Evolutionary conservation across 352 stramenopile genomes (phyloP), one percentile per base, ranked within the genome.

Genomic region (Halophytophthora batemanensis): DNA sequence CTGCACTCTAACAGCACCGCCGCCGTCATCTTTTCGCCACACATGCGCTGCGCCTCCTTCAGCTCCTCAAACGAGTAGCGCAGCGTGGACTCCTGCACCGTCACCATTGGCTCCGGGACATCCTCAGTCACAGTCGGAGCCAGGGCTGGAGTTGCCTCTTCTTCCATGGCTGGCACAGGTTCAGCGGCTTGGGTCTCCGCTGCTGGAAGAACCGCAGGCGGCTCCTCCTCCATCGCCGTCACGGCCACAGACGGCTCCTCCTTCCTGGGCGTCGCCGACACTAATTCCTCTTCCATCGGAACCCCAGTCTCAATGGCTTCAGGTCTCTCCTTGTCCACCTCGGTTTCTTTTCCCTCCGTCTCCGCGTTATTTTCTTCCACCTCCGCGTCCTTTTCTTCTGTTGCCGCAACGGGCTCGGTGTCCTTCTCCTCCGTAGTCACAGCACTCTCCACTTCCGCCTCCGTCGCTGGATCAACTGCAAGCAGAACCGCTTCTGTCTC

Each of bases 1-100:
- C 64, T 68, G 48, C 75, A 84, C 50, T 84, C 74, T 4, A 57
- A 59, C 28, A 87, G 50, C 53, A 74, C 72, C 15, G 73, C 71
- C 3, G 54, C 39, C 39, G 67, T 66, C 40, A 83, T 82, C 59
- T 75, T 82, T 36, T 80, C 76, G 8, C 66, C 64, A 40, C 80
- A 91, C 38, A 74, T 61, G 23, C 71, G 66, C 66, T 89, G 80
- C 56, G 80, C 80, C 49, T 84, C 69, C 56, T 91, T 91, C 15
- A 91, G 80, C 59, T 91, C 80, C 43, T 74, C 38, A 51, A 87
- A 91, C 53, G 77, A 82, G 46, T 91, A 91, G 36, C 80, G 74
- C 42, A 68, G 59, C 23, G 28, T 43, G 17, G 47, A 43, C 12
- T 46, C 23, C 35, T 53, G 45, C 50, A 49, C 45, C 23, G 8